These are phyloP conservation scores for Phytopythium mirpurense DNA, from an alignment of 352 stramenopile genomes.

Conservation along the genomic window DNA sequence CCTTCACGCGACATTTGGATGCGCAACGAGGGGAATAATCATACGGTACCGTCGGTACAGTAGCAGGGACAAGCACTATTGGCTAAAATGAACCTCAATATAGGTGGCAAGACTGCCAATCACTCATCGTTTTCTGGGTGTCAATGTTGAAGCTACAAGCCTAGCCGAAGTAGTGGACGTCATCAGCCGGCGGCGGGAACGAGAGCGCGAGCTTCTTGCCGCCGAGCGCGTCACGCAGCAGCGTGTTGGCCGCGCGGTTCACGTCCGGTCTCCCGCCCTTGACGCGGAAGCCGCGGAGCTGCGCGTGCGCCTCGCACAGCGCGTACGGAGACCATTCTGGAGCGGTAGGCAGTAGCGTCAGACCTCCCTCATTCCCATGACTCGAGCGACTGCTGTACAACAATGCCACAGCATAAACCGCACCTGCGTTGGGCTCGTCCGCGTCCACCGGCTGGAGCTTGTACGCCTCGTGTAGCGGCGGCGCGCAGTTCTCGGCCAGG, in stretches of 20 bases:
- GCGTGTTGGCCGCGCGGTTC: constrained; percentile 61
- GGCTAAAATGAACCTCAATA: too few relatives aligned
- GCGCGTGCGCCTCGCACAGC: constrained; percentile 69
- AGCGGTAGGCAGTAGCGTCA: not conserved
- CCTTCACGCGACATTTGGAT: not conserved
- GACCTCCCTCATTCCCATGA: too few relatives aligned
- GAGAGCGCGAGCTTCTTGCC: constrained; percentile 81
- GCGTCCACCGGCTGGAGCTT: constrained; percentile 71
- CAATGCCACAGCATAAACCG: too few relatives aligned
- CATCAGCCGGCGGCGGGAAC: constrained; percentile 45
- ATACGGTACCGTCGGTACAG: too few relatives aligned
- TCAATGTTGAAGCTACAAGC: not conserved
- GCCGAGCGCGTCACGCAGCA: constrained; percentile 73
- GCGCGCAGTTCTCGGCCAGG: constrained; percentile 76
- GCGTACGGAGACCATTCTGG: constrained; percentile 72
- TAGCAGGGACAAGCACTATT: too few relatives aligned
- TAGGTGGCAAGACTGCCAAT: too few relatives aligned
- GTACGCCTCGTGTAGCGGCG: constrained; percentile 70
- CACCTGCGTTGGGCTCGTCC: constrained; percentile 23
- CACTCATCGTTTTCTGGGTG: too few relatives aligned
- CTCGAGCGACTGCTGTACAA: too few relatives aligned
- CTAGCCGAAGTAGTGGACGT: too few relatives aligned
- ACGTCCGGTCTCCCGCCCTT: constrained; percentile 75
- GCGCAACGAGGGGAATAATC: not conserved
- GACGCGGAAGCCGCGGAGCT: constrained; percentile 64